Percentiles rank a stretch among this genome's conserved stretches.
Conservation (phyloP, 441 rosid genomes). For the Lepidium campestre region DNA sequence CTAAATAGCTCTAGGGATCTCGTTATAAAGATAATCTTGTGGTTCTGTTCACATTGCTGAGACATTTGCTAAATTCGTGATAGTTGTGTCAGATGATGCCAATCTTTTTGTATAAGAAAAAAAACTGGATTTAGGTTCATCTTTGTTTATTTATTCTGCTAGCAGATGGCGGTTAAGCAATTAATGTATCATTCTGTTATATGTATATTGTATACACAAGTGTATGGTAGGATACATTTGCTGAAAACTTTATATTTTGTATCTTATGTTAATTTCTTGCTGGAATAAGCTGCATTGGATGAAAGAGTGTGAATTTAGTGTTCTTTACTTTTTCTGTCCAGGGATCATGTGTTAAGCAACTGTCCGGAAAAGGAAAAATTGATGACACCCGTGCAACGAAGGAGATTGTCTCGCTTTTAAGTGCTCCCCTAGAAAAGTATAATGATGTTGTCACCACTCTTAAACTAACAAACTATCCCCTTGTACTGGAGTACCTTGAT, state of each 20-base stretch:
- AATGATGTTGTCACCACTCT: slow-evolving; percentile 85
- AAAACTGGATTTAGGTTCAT: neutral
- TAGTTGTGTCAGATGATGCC: neutral
- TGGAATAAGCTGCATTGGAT: slow-evolving; percentile 6
- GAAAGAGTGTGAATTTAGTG: slow-evolving; percentile 17
- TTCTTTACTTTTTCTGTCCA: slow-evolving; percentile 29
- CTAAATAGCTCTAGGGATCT: neutral
- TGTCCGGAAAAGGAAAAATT: slow-evolving; percentile 69
- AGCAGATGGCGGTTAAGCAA: neutral
- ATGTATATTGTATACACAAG: neutral
- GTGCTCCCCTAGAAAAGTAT: slow-evolving; percentile 96
- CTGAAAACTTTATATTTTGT: neutral
- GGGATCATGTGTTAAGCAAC: slow-evolving; percentile 94
- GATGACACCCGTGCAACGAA: slow-evolving; percentile 82
- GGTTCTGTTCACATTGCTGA: neutral
- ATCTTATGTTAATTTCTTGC: neutral
- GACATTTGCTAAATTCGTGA: neutral
- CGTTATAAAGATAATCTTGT: neutral
- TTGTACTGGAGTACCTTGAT: slow-evolving; percentile 84
- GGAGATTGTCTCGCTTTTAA: slow-evolving; percentile 91
- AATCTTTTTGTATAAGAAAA: neutral
- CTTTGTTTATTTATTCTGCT: neutral
- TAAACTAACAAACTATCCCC: slow-evolving; percentile 86
- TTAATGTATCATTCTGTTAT: neutral
- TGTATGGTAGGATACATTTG: neutral